Evolutionary conservation across 257 asterid species (phyloP).

Genomic region (Galeopsis tetrahit): DNA sequence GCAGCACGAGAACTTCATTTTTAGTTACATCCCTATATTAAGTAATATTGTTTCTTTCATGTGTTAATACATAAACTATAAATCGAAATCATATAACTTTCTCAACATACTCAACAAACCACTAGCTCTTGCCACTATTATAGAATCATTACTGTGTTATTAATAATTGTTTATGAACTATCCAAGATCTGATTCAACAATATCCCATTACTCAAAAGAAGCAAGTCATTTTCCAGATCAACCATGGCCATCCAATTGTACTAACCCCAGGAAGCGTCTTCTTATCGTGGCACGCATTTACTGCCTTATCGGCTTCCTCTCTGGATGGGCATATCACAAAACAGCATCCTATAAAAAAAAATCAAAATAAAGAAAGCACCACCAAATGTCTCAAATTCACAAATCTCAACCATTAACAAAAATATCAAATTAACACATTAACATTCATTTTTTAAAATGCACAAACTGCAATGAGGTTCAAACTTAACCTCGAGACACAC

Average conservation of each 20-base stretch:
- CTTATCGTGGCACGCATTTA: slow-evolving; percentile 81
- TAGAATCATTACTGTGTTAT: no score
- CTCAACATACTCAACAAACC: neutral
- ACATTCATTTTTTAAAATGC: neutral
- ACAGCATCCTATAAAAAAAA: slow-evolving; percentile 80
- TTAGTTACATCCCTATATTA: slow-evolving; percentile 5
- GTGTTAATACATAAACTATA: neutral
- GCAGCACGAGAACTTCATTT: neutral
- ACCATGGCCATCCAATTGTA: no score
- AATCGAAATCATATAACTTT: neutral
- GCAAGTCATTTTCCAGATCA: no score
- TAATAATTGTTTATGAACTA: neutral
- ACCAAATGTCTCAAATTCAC: slow-evolving; percentile 35
- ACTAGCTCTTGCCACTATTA: no score
- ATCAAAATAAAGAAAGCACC: slow-evolving; percentile 10
- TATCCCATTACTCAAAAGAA: neutral
- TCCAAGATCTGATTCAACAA: slow-evolving; percentile 8
- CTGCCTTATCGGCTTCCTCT: slow-evolving; percentile 95
- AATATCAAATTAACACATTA: slow-evolving; percentile 41
- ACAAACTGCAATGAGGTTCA: slow-evolving; percentile 35
- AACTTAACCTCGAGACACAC: slow-evolving; percentile 90
- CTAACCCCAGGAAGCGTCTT: slow-evolving; percentile 91
- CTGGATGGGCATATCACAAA: slow-evolving; percentile 86
- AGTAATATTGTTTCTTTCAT: neutral
- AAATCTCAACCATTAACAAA: slow-evolving; percentile 19